phyloP scores from a whole-genome alignment of 805 yeast species.

The Starmera pachycereana region DNA sequence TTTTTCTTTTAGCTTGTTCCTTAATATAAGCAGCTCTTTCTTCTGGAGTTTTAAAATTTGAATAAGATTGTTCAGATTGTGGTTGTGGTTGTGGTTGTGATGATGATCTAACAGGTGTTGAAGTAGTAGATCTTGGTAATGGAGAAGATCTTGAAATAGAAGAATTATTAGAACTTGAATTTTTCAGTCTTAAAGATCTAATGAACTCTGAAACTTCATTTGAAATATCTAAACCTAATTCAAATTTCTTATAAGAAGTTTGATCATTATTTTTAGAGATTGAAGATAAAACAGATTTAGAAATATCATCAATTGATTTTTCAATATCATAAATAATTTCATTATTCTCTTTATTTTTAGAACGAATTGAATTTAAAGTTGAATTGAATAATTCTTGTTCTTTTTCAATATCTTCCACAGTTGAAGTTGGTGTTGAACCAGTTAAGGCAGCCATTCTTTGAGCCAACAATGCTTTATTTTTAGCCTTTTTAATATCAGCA shows the following conservation, averaged over 20 bases:
- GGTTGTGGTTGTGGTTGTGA: slow-evolving; percentile 12
- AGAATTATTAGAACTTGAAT: slow-evolving; percentile 1
- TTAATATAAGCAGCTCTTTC: slow-evolving; percentile 74
- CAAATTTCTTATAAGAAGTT: slow-evolving; percentile 63
- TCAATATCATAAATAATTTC: slow-evolving; percentile 63
- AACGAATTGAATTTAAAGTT: slow-evolving; percentile 39
- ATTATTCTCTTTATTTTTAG: slow-evolving; percentile 46
- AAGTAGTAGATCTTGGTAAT: slow-evolving; percentile 3
- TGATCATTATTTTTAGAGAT: slow-evolving; percentile 25
- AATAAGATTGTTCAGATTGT: slow-evolving; percentile 15
- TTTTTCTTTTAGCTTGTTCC: slow-evolving; percentile 70
- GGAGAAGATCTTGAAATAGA: slow-evolving; percentile 3
- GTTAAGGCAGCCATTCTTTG: slow-evolving; percentile 92
- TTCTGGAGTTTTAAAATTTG: slow-evolving; percentile 36
- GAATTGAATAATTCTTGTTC: slow-evolving; percentile 32
- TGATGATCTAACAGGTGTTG: slow-evolving; percentile 9
- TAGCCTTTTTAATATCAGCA: slow-evolving; percentile 69
- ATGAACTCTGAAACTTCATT: slow-evolving; percentile 59
- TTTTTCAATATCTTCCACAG: slow-evolving; percentile 26
- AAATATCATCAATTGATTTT: slow-evolving; percentile 52
- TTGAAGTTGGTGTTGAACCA: slow-evolving; percentile 47
- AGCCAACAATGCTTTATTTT: slow-evolving; percentile 64
- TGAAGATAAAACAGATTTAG: slow-evolving; percentile 27
- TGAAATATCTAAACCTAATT: slow-evolving; percentile 67
- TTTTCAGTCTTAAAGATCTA: slow-evolving; percentile 32